A percentile compares a stretch with the other conserved stretches of the same genome.
Conservation (phyloP, 2,329 filamentous ascomycete genomes). For the Colletotrichum karsti region DNA sequence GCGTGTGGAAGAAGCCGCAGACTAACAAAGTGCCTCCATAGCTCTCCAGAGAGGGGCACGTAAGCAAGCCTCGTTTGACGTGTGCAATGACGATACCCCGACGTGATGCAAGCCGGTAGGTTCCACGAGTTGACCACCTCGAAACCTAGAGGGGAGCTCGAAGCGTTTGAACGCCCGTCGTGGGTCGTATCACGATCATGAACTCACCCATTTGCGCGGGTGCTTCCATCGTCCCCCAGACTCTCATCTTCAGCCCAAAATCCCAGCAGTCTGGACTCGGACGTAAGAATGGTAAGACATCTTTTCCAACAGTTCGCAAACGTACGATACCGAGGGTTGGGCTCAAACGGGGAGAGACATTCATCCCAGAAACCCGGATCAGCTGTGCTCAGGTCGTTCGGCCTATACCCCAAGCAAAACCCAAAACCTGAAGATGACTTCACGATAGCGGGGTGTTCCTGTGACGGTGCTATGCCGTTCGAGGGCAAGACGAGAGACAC, state of each 20-base stretch:
- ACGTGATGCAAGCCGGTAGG: too few species aligned
- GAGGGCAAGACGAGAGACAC: slow-evolving; percentile 12
- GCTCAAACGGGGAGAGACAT: slow-evolving; percentile 13
- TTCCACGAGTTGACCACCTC: neutral
- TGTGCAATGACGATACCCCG: too few species aligned
- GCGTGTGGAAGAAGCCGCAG: too few species aligned
- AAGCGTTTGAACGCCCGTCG: too few species aligned
- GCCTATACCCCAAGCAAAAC: neutral
- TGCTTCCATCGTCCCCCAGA: neutral
- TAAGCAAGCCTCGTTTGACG: too few species aligned
- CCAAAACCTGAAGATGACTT: neutral
- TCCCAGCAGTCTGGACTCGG: slow-evolving; percentile 1
- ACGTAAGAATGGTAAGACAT: slow-evolving; percentile 12
- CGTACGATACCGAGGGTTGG: slow-evolving; percentile 9
- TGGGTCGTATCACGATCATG: too few species aligned
- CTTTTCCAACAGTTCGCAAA: neutral
- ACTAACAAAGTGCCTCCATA: too few species aligned
- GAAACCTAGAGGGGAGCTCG: too few species aligned
- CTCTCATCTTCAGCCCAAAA: neutral
- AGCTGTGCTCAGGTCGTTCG: neutral
- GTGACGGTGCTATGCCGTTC: neutral
- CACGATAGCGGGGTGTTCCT: neutral
- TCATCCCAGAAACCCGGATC: neutral
- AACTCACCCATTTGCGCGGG: too few species aligned
- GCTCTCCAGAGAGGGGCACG: too few species aligned